Percentiles rank a stretch among this genome's conserved stretches.
phyloP scores from a whole-genome alignment of 352 stramenopile species.

The Albugo candida region DNA sequence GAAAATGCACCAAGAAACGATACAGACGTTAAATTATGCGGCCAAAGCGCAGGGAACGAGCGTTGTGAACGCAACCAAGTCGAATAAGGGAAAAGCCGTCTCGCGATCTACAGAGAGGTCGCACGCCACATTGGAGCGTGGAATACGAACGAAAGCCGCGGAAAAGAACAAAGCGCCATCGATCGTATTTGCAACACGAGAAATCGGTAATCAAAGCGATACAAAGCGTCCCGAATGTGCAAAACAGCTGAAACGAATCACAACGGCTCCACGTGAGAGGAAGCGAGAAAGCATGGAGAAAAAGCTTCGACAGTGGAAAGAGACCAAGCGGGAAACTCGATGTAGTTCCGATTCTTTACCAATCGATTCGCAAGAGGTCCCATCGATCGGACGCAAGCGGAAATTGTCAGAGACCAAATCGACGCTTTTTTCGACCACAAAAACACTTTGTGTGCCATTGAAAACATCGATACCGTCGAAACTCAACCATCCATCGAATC shows the following conservation, averaged over 20 bases:
- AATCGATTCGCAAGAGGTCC: too few relatives aligned
- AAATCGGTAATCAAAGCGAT: not conserved
- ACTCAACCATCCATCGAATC: not conserved
- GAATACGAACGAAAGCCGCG: not conserved
- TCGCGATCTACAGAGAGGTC: too few relatives aligned
- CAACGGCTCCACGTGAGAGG: too few relatives aligned
- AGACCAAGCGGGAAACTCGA: too few relatives aligned
- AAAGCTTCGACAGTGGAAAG: too few relatives aligned
- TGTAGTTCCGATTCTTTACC: too few relatives aligned
- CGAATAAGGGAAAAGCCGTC: not conserved
- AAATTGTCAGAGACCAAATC: too few relatives aligned
- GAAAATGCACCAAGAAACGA: slow-evolving; percentile 14
- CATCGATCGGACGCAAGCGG: too few relatives aligned
- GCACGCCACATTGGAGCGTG: not conserved
- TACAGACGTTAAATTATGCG: slow-evolving; percentile 24
- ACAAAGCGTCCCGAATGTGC: not conserved
- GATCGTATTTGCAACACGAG: not conserved
- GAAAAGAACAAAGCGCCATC: not conserved
- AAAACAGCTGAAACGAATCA: too few relatives aligned
- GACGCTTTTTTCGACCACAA: too few relatives aligned
- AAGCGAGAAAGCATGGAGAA: too few relatives aligned
- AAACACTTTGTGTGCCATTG: too few relatives aligned
- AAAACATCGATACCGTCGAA: not conserved
- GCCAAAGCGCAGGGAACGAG: slow-evolving; percentile 13
- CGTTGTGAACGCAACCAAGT: not conserved